Evolutionary conservation across 371 early-diverging fungal genomes (phyloP).

Genomic region (Mucor mucedo): DNA sequence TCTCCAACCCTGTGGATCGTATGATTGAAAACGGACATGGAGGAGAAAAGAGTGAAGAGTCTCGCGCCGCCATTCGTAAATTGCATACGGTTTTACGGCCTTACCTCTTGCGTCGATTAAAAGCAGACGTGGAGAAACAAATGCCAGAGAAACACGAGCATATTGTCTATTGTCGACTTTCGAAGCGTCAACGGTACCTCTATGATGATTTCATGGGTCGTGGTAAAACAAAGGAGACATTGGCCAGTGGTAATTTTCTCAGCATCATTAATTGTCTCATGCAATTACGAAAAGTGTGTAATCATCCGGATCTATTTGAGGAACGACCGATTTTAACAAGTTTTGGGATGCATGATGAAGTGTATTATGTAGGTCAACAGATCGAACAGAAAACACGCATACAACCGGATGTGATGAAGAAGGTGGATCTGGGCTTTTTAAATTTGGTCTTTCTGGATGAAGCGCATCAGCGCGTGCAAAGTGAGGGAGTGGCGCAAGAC

Average conservation of each 20-base stretch:
- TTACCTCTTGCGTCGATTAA: slow-evolving; percentile 87
- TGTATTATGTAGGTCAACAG: slow-evolving; percentile 44
- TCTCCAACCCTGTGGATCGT: slow-evolving; percentile 82
- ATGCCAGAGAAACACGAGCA: slow-evolving; percentile 86
- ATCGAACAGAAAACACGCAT: slow-evolving; percentile 36
- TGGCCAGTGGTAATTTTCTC: slow-evolving; percentile 77
- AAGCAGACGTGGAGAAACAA: slow-evolving; percentile 86
- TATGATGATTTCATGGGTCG: slow-evolving; percentile 91
- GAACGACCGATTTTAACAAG: slow-evolving; percentile 85
- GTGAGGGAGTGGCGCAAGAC: slow-evolving; percentile 40
- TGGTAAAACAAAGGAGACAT: slow-evolving; percentile 76
- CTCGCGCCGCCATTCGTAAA: slow-evolving; percentile 65
- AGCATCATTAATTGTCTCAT: slow-evolving; percentile 92
- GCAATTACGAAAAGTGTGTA: slow-evolving; percentile 97
- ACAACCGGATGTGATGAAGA: background rate
- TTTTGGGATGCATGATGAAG: slow-evolving; percentile 68
- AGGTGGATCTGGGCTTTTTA: slow-evolving; percentile 45
- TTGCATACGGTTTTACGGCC: slow-evolving; percentile 85
- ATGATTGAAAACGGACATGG: slow-evolving; percentile 66
- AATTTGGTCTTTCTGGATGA: slow-evolving; percentile 50
- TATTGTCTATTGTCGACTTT: slow-evolving; percentile 77
- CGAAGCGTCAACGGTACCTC: slow-evolving; percentile 83
- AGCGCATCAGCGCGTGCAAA: slow-evolving; percentile 31
- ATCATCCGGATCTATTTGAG: slow-evolving; percentile 95
- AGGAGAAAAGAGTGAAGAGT: slow-evolving; percentile 50